These are phyloP conservation scores for Cutaneotrichosporon mucoides DNA, from an alignment of 1,284 basidiomycete species.

Conservation along the genomic window DNA sequence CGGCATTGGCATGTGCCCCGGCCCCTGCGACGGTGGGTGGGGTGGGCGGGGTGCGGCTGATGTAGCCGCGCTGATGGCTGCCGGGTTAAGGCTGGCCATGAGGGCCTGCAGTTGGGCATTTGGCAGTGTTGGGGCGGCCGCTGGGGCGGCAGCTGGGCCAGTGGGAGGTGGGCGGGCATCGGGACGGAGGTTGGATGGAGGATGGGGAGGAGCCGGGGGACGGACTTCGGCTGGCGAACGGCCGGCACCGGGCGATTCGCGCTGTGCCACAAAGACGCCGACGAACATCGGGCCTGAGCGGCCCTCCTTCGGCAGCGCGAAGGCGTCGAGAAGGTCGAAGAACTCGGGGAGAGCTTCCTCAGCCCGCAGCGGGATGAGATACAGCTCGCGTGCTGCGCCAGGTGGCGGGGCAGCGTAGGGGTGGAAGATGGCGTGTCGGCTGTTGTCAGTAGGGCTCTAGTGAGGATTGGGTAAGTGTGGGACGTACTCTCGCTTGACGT, in stretches of 20 bases:
- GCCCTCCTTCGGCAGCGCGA: constrained; percentile 57
- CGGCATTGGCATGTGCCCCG: not conserved
- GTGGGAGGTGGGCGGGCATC: constrained; percentile 15
- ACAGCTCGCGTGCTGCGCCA: constrained; percentile 77
- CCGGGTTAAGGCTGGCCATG: constrained; percentile 38
- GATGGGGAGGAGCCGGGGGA: constrained; percentile 14
- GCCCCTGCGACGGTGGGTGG: not conserved
- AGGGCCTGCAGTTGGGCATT: constrained; percentile 39
- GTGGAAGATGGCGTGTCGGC: constrained; percentile 78
- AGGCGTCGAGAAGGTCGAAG: constrained; percentile 76
- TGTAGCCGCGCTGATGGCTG: constrained; percentile 14
- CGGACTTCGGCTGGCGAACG: constrained; percentile 22
- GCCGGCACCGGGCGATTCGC: not conserved
- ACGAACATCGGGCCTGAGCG: constrained; percentile 65
- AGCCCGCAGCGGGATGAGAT: constrained; percentile 73
- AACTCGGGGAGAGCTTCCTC: constrained; percentile 52
- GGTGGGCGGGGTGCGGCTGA: not conserved
- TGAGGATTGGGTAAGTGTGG: too few relatives aligned
- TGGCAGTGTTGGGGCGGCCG: constrained; percentile 29
- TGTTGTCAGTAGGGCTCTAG: constrained; percentile 40
- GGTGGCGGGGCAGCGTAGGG: constrained; percentile 70
- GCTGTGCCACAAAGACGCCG: constrained; percentile 70
- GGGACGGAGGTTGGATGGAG: constrained; percentile 9
- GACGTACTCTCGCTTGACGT: constrained; percentile 69
- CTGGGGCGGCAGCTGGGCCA: constrained; percentile 8